Evolutionary conservation across 148 eudicot genomes (phyloP).

Genomic region (Rhododendron simsii): DNA sequence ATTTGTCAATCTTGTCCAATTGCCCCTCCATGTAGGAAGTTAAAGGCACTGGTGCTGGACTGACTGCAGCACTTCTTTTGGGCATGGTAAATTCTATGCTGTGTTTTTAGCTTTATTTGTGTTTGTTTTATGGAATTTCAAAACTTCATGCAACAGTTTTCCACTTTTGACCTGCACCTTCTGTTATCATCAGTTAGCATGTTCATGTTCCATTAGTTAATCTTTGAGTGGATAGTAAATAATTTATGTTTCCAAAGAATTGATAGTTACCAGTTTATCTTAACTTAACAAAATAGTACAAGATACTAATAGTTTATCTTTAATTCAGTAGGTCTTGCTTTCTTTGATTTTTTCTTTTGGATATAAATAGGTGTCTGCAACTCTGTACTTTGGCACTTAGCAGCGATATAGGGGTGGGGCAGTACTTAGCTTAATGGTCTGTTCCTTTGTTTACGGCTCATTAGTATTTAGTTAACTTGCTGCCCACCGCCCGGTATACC

Average conservation of each 20-base stretch:
- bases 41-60: conserved; percentile 92
- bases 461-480: background rate
- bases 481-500: background rate
- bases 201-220: background rate
- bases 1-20: conserved; percentile 12
- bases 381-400: background rate
- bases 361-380: background rate
- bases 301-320: background rate
- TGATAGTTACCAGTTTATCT: background rate
- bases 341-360: background rate
- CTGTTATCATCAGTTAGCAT: background rate
- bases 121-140: background rate
- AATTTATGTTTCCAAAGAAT: background rate
- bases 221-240: background rate
- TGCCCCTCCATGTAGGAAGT: conserved; percentile 56
- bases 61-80: conserved; percentile 90
- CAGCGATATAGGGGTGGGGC: background rate
- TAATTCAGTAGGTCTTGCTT: background rate
- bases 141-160: background rate
- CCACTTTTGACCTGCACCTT: background rate
- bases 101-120: conserved; percentile 1
- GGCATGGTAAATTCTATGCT: conserved; percentile 61
- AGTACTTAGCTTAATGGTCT: background rate
- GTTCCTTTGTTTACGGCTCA: background rate
- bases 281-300: background rate